These are phyloP conservation scores for Nepenthes alata DNA, from an alignment of 179 eudicot species.

Conservation along the genomic window DNA sequence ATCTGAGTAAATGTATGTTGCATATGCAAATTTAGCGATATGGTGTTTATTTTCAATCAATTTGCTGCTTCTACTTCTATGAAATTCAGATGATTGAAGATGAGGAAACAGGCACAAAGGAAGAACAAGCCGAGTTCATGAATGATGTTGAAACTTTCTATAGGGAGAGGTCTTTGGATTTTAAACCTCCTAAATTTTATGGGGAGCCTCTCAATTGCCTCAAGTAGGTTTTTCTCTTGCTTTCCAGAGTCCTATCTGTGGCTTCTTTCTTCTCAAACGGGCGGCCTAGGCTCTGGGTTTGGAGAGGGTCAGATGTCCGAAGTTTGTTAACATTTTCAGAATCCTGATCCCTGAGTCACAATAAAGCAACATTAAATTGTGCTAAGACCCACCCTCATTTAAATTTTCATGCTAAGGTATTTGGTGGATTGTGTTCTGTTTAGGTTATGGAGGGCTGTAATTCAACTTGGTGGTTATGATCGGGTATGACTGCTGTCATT, in stretches of 20 bases:
- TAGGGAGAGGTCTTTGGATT: constrained; percentile 57
- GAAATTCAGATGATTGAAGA: constrained; percentile 21
- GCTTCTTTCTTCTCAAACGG: too few relatives aligned
- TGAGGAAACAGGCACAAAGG: constrained; percentile 66
- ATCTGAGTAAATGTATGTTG: not conserved
- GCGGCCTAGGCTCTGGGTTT: not conserved
- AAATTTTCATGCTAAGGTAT: not conserved
- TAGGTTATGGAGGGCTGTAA: constrained; percentile 75
- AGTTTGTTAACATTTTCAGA: not conserved
- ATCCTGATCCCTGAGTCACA: not conserved
- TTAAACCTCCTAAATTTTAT: constrained; percentile 71
- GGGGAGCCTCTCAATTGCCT: constrained; percentile 73
- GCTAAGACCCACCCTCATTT: not conserved
- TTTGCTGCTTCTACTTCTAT: not conserved
- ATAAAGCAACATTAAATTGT: not conserved
- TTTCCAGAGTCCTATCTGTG: not conserved
- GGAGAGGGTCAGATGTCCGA: not conserved
- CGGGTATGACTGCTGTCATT: constrained; percentile 40
- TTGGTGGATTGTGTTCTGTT: constrained; percentile 6
- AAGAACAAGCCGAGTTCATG: constrained; percentile 69
- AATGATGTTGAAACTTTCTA: constrained; percentile 60
- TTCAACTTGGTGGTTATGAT: constrained; percentile 79
- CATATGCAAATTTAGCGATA: not conserved
- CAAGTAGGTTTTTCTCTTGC: constrained; percentile 7
- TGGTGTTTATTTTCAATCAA: not conserved